Percentiles rank a stretch among this genome's conserved stretches.
Conservation (phyloP, 1,284 basidiomycete species). For the Ceratobasidium sp. region DNA sequence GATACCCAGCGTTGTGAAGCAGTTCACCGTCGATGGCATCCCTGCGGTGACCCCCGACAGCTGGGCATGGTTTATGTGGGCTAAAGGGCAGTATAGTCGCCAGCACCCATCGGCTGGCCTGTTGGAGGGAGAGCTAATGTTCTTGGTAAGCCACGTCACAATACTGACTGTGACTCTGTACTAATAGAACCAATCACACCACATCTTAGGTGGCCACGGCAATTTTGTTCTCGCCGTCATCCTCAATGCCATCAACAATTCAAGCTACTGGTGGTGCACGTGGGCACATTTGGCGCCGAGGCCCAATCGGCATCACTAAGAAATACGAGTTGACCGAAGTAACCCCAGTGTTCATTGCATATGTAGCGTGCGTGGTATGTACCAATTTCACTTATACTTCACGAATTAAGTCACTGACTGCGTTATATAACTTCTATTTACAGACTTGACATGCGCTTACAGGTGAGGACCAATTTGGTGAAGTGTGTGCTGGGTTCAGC, state of each 20-base stretch:
- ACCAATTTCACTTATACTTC: neutral
- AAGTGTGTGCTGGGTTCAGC: constrained; percentile 8
- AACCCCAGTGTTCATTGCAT: constrained; percentile 7
- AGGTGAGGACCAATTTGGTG: neutral
- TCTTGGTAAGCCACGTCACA: neutral
- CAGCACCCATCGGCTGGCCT: neutral
- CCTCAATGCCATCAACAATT: neutral
- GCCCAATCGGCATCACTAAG: constrained; percentile 12
- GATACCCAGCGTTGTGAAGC: neutral
- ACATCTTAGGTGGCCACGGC: neutral
- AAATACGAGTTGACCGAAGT: constrained; percentile 1
- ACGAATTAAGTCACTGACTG: neutral
- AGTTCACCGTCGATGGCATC: neutral
- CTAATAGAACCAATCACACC: neutral
- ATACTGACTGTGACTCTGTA: neutral
- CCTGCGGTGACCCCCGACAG: neutral
- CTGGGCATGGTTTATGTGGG: constrained; percentile 3
- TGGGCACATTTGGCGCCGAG: constrained; percentile 8
- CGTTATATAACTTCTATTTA: neutral
- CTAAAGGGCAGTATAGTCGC: constrained; percentile 1
- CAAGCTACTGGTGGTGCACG: neutral
- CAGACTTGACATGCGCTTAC: constrained; percentile 18
- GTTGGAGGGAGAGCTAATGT: constrained; percentile 11
- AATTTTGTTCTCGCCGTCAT: neutral
- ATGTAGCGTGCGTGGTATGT: constrained; percentile 18